Percentiles rank a stretch among this genome's conserved stretches.
Evolutionary conservation across 768 basidiomycete species (phyloP).

Genomic region (Hygrocybe coccinea): DNA sequence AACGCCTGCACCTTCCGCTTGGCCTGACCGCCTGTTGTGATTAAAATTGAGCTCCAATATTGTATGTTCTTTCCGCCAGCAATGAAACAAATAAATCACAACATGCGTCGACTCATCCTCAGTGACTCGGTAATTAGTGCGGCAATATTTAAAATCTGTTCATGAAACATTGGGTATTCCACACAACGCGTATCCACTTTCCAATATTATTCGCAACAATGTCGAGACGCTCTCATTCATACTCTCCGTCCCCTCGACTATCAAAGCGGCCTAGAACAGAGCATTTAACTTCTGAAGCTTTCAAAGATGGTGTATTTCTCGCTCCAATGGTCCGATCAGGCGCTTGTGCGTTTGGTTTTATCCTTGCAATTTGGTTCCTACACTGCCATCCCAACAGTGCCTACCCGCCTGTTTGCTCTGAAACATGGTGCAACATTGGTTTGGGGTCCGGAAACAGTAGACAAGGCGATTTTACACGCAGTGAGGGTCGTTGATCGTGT

Average conservation of each 20-base stretch:
- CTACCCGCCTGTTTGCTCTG: slow-evolving; percentile 78
- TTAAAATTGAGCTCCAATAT: too few species aligned
- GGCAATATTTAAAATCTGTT: too few species aligned
- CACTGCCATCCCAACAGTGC: slow-evolving; percentile 46
- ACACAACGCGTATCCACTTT: too few species aligned
- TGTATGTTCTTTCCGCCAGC: too few species aligned
- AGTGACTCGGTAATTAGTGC: too few species aligned
- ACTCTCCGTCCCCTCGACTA: slow-evolving; percentile 44
- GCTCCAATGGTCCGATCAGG: slow-evolving; percentile 99
- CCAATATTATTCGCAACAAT: slow-evolving; percentile 27
- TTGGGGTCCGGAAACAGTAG: slow-evolving; percentile 95
- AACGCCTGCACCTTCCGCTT: slow-evolving; percentile 40
- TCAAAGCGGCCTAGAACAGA: slow-evolving; percentile 53
- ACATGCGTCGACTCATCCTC: too few species aligned
- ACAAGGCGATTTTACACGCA: slow-evolving; percentile 88
- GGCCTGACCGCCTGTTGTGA: not conserved
- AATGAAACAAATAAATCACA: too few species aligned
- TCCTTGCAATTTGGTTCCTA: slow-evolving; percentile 14
- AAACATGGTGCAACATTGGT: slow-evolving; percentile 92
- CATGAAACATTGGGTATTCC: not conserved
- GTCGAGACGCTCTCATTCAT: slow-evolving; percentile 50
- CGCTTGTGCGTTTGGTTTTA: slow-evolving; percentile 51
- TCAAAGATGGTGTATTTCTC: slow-evolving; percentile 86
- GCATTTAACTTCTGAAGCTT: slow-evolving; percentile 66
- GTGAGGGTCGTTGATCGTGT: slow-evolving; percentile 81